phyloP scores from a whole-genome alignment of 2,329 filamentous ascomycete species.

The Blastomyces percursus region DNA sequence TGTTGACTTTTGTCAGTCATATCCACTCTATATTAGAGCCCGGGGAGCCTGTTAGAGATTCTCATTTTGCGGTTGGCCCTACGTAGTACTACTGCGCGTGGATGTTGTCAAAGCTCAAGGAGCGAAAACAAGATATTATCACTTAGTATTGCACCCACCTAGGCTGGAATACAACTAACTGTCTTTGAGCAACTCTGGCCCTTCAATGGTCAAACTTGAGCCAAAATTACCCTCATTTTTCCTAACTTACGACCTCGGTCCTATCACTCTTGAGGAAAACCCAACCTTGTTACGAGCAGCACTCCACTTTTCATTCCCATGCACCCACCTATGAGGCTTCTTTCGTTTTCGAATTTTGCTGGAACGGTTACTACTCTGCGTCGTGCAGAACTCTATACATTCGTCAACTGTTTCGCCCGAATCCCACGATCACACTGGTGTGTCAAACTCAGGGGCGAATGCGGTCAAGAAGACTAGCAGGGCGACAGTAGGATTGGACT shows the following conservation, averaged over 20 bases:
- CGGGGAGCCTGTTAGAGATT: not conserved
- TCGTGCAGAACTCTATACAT: not conserved
- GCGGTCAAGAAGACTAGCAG: not conserved
- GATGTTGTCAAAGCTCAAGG: not conserved
- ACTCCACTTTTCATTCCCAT: not conserved
- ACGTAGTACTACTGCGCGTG: no score
- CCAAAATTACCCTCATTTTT: not conserved
- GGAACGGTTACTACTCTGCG: not conserved
- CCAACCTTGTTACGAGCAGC: not conserved
- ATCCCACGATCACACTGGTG: not conserved
- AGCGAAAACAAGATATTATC: not conserved
- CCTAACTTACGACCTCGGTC: not conserved
- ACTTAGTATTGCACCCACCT: not conserved
- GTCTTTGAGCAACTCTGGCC: conserved; percentile 4
- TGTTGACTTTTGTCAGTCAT: not conserved
- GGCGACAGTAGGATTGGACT: not conserved
- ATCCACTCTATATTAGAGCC: not conserved
- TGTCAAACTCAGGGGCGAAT: not conserved
- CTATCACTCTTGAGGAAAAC: not conserved
- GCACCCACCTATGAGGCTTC: no score
- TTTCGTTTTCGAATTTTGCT: not conserved
- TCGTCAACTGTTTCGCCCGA: not conserved
- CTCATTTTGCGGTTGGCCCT: not conserved
- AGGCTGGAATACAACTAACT: conserved; percentile 2
- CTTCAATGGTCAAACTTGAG: not conserved